Evolutionary conservation across 2,329 filamentous ascomycete species (phyloP).

Genomic region (Verticillium nubilum): DNA sequence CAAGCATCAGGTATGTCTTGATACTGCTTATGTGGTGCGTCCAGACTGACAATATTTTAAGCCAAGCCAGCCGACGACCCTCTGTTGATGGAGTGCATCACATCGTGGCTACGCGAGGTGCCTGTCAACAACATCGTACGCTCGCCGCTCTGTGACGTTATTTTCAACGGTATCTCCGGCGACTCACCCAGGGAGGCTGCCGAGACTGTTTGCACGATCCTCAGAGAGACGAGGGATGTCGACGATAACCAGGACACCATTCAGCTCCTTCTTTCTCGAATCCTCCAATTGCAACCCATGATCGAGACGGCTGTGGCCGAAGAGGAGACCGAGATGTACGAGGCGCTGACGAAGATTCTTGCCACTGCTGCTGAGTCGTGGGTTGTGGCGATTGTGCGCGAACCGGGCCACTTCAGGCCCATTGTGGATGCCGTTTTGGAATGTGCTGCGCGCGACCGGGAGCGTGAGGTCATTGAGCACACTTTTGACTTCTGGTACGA

Average conservation of each 20-base stretch:
- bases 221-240: constrained; percentile 87
- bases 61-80: constrained; percentile 78
- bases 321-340: constrained; percentile 81
- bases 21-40: background rate
- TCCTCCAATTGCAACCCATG: constrained; percentile 71
- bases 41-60: constrained; percentile 24
- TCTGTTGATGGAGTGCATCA: constrained; percentile 89
- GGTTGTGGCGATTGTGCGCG: constrained; percentile 84
- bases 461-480: constrained; percentile 84
- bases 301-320: constrained; percentile 70
- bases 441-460: constrained; percentile 79
- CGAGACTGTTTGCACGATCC: constrained; percentile 88
- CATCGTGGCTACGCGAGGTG: constrained; percentile 93
- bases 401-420: constrained; percentile 74
- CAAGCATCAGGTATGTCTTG: constrained; percentile 73
- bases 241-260: constrained; percentile 84
- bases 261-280: constrained; percentile 72
- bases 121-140: constrained; percentile 77
- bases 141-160: constrained; percentile 75
- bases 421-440: constrained; percentile 91
- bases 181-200: constrained; percentile 79
- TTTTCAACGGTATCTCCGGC: constrained; percentile 70
- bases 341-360: constrained; percentile 84
- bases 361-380: constrained; percentile 91
- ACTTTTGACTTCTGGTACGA: constrained; percentile 99